Evolutionary conservation across 1,139 yeast species (phyloP).

Genomic region (Sugiyamaella castrensis): DNA sequence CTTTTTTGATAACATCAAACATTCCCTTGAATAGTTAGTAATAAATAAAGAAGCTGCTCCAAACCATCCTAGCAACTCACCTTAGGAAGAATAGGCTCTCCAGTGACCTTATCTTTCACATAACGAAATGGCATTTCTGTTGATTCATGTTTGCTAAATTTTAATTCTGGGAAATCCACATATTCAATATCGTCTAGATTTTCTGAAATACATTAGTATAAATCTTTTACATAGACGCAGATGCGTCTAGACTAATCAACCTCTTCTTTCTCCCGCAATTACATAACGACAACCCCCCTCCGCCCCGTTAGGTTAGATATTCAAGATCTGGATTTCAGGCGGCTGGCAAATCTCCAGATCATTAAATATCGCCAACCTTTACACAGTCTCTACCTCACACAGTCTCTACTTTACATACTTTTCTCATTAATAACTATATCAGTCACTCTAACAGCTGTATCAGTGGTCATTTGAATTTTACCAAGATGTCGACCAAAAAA

Average conservation of each 20-base stretch:
- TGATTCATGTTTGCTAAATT: conserved; percentile 82
- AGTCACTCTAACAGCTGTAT: conserved; percentile 91
- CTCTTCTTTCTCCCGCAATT: too few species aligned
- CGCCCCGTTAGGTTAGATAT: too few species aligned
- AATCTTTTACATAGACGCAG: background rate
- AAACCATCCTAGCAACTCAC: conserved; percentile 21
- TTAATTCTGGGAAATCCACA: conserved; percentile 90
- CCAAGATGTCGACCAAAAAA: conserved; percentile 85
- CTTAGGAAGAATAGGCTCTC: conserved; percentile 78
- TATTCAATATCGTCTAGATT: conserved; percentile 70
- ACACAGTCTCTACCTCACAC: too few species aligned
- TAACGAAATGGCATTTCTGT: conserved; percentile 98
- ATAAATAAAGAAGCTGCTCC: background rate
- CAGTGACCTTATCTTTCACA: conserved; percentile 53
- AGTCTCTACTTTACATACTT: conserved; percentile 35
- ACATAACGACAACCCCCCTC: too few species aligned
- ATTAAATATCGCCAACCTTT: background rate
- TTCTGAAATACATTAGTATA: conserved; percentile 18
- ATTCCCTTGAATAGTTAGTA: conserved; percentile 54
- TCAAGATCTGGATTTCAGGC: too few species aligned
- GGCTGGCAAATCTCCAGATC: too few species aligned
- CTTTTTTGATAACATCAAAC: conserved; percentile 80
- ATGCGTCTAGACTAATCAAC: background rate
- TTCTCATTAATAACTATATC: conserved; percentile 64
- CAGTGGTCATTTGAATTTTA: conserved; percentile 91